A percentile compares a stretch with the other conserved stretches of the same genome.
Evolutionary conservation across 2,329 filamentous ascomycete species (phyloP).

Genomic region (Orbilia ellipsospora): DNA sequence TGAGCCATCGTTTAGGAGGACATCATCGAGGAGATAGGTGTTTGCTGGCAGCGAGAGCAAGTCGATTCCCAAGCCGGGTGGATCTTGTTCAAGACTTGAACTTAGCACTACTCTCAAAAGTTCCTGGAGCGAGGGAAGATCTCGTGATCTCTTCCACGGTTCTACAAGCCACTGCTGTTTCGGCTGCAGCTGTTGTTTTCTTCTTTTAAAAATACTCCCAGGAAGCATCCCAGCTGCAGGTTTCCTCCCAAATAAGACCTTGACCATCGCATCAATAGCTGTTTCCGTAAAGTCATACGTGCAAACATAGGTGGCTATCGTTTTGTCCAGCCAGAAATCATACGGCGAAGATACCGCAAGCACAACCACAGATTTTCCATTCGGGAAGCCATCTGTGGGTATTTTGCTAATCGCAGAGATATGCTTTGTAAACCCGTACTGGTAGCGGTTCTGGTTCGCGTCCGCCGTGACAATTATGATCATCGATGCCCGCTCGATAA

Average conservation of each 20-base stretch:
- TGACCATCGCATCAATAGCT: slow-evolving; percentile 67
- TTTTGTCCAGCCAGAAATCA: slow-evolving; percentile 90
- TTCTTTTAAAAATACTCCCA: slow-evolving; percentile 57
- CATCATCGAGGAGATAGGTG: slow-evolving; percentile 57
- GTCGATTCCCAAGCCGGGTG: slow-evolving; percentile 56
- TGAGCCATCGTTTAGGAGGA: slow-evolving; percentile 43
- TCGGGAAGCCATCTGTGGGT: slow-evolving; percentile 74
- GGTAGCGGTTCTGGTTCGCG: slow-evolving; percentile 91
- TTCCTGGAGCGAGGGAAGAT: slow-evolving; percentile 58
- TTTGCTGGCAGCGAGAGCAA: slow-evolving; percentile 57
- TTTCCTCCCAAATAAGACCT: slow-evolving; percentile 67
- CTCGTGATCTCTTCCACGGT: slow-evolving; percentile 59
- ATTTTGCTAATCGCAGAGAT: slow-evolving; percentile 94
- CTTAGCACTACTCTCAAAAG: slow-evolving; percentile 57
- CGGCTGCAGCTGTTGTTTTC: slow-evolving; percentile 57
- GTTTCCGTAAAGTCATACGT: slow-evolving; percentile 66
- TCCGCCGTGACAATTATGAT: slow-evolving; percentile 83
- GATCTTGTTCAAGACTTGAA: slow-evolving; percentile 55
- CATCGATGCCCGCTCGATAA: slow-evolving; percentile 71
- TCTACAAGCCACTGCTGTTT: slow-evolving; percentile 59
- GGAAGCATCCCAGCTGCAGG: slow-evolving; percentile 58
- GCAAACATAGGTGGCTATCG: slow-evolving; percentile 58
- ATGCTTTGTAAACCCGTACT: slow-evolving; percentile 94
- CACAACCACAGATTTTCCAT: slow-evolving; percentile 89
- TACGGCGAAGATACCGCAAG: slow-evolving; percentile 95